Evolutionary conservation across 495 filamentous ascomycete species (phyloP).

Genomic region (Geopyxis carbonaria): DNA sequence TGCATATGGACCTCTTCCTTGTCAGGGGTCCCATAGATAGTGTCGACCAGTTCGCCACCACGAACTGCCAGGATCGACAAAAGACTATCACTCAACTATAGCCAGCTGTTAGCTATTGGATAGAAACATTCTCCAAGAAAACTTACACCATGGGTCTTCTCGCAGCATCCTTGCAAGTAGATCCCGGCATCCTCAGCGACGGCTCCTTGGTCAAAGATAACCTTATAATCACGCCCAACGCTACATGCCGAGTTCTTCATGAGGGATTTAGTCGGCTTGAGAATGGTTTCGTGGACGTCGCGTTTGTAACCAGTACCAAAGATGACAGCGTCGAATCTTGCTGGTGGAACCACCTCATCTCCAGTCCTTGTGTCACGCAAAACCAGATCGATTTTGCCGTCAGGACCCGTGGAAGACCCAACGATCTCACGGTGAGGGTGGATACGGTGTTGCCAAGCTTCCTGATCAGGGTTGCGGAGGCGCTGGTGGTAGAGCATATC

Average conservation of each 20-base stretch:
- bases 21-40: constrained; percentile 42
- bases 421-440: constrained; percentile 46
- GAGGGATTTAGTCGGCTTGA: constrained; percentile 45
- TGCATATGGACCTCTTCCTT: constrained; percentile 11
- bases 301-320: constrained; percentile 76
- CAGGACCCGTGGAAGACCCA: constrained; percentile 34
- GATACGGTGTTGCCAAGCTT: constrained; percentile 66
- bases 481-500: constrained; percentile 69
- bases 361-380: constrained; percentile 24
- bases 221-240: constrained; percentile 52
- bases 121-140: background rate
- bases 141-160: constrained; percentile 77
- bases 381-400: constrained; percentile 25
- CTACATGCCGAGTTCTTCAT: constrained; percentile 31
- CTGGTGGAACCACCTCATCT: constrained; percentile 6
- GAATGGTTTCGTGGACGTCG: constrained; percentile 60
- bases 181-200: constrained; percentile 51
- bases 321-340: constrained; percentile 48
- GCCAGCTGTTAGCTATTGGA: constrained; percentile 8
- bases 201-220: constrained; percentile 46
- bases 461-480: constrained; percentile 48
- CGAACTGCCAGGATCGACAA: constrained; percentile 60
- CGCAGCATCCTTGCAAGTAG: constrained; percentile 91
- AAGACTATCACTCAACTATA: constrained; percentile 55
- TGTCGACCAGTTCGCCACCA: constrained; percentile 60